Conservation (phyloP, 257 asterid genomes). For the Ophiorrhiza pumila region DNA sequence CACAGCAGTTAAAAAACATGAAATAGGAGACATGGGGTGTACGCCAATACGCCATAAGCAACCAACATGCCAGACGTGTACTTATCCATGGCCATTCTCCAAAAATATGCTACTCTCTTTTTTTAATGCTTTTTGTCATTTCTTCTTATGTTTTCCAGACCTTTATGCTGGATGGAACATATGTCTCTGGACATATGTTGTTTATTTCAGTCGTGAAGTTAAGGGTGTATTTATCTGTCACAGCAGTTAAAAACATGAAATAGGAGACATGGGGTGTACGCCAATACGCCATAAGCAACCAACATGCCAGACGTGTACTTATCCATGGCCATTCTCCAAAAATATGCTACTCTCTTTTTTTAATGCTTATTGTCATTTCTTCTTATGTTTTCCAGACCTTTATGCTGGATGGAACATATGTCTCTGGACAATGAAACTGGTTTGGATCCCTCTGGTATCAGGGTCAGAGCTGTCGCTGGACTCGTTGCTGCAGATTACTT, state of each 20-base stretch:
- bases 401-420: constrained; percentile 98
- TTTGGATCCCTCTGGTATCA: constrained; percentile 76
- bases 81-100: not conserved
- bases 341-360: not conserved
- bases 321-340: not conserved
- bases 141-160: constrained; percentile 42
- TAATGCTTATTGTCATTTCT: not conserved
- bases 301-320: not conserved
- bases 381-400: constrained; percentile 54
- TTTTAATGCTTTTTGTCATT: not conserved
- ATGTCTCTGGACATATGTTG: constrained; percentile 72
- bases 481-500: constrained; percentile 98
- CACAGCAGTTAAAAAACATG: not conserved
- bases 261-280: no score
- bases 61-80: not conserved
- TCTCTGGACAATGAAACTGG: constrained; percentile 91
- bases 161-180: constrained; percentile 94
- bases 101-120: not conserved
- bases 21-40: no score
- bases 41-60: no score
- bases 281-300: no score
- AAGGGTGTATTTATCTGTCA: not conserved
- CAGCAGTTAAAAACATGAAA: not conserved
- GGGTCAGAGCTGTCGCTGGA: constrained; percentile 89
- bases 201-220: not conserved